Evolutionary conservation across 2,329 filamentous ascomycete species (phyloP).

Genomic region (Botrytis tulipae): DNA sequence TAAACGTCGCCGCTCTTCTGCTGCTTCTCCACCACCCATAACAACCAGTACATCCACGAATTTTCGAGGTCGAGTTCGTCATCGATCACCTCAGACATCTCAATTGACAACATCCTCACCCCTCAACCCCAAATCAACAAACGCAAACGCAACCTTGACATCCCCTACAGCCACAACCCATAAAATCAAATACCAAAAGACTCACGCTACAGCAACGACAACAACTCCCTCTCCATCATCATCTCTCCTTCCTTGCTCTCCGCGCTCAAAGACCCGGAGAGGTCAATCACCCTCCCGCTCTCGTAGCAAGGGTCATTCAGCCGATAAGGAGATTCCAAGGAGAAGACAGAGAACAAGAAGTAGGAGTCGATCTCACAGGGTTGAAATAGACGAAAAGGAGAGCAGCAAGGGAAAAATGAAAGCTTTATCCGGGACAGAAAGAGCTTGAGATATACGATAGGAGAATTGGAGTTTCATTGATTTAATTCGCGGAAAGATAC

Average conservation of each 20-base stretch:
- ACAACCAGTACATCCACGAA: slow-evolving; percentile 29
- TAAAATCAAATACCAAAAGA: slow-evolving; percentile 15
- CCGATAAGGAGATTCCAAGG: slow-evolving; percentile 21
- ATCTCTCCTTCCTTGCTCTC: neutral
- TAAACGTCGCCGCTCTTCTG: slow-evolving; percentile 35
- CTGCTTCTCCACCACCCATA: slow-evolving; percentile 22
- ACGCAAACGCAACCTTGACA: neutral
- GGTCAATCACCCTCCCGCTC: slow-evolving; percentile 29
- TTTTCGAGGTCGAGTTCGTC: slow-evolving; percentile 34
- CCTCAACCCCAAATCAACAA: neutral
- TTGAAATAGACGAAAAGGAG: slow-evolving; percentile 9
- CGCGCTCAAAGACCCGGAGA: slow-evolving; percentile 18
- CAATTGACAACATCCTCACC: neutral
- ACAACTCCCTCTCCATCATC: slow-evolving; percentile 1
- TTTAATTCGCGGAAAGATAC: neutral
- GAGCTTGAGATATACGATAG: neutral
- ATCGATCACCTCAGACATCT: slow-evolving; percentile 28
- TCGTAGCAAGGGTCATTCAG: slow-evolving; percentile 13
- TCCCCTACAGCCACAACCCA: slow-evolving; percentile 2
- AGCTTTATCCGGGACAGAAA: neutral
- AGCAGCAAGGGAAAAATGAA: neutral
- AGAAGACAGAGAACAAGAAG: slow-evolving; percentile 31
- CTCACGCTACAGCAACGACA: neutral
- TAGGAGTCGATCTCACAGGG: slow-evolving; percentile 24
- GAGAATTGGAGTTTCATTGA: neutral